Evolutionary conservation across 1,284 basidiomycete species (phyloP).

Genomic region (Austropuccinia psidii): DNA sequence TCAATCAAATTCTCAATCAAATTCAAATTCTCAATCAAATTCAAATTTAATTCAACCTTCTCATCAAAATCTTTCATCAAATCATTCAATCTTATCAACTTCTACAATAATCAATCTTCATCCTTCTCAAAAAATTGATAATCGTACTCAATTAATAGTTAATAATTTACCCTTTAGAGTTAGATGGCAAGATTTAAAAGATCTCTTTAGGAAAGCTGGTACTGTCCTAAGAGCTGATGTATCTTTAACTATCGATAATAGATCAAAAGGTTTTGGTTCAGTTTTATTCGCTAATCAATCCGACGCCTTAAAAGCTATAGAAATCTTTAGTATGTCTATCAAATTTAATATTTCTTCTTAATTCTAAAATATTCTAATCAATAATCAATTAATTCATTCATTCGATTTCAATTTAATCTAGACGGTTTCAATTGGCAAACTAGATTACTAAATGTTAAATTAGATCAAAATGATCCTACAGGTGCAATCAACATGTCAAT

Average conservation of each 20-base stretch:
- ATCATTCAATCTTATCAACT: too few species aligned
- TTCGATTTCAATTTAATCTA: neutral
- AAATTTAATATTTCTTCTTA: neutral
- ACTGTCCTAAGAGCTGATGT: slow-evolving; percentile 92
- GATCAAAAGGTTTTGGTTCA: slow-evolving; percentile 78
- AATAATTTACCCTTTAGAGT: slow-evolving; percentile 76
- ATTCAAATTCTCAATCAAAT: too few species aligned
- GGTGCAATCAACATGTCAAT: slow-evolving; percentile 43
- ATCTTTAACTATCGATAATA: slow-evolving; percentile 68
- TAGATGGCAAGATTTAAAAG: slow-evolving; percentile 96
- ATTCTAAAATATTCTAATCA: neutral
- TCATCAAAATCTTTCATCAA: too few species aligned
- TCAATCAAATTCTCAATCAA: too few species aligned
- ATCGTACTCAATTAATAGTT: slow-evolving; percentile 20
- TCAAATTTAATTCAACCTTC: too few species aligned
- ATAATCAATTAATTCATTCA: neutral
- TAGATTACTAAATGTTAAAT: slow-evolving; percentile 43
- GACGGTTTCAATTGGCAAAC: slow-evolving; percentile 41
- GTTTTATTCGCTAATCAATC: slow-evolving; percentile 73
- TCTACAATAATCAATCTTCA: too few species aligned
- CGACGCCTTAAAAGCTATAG: slow-evolving; percentile 77
- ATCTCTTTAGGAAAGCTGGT: slow-evolving; percentile 88
- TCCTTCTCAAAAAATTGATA: neutral
- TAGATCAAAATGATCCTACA: slow-evolving; percentile 44
- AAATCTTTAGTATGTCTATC: slow-evolving; percentile 41